Base-by-base conservation (phyloP, 148 eudicot genomes). In the Dianthus caryophyllus region DNA sequence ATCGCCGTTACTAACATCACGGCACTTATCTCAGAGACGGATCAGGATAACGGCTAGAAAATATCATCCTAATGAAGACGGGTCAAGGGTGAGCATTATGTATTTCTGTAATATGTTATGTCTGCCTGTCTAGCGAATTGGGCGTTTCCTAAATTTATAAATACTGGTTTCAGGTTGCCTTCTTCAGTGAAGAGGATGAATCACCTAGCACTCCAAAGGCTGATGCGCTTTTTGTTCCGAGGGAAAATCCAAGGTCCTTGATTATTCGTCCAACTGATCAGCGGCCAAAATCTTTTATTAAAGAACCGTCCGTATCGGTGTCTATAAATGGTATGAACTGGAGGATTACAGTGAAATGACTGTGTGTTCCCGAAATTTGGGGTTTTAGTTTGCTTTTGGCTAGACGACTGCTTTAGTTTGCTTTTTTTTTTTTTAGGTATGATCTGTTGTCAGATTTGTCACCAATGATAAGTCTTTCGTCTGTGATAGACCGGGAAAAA, bases 171-270 rank as follows among this genome's bases (percentile, higher is more conserved):
- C 81, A 94, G 97, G 89, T 90, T 43, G 80, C 97, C 26, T 88
- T 94, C 74, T 94, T 88, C 64, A 81, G 77, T 68, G 96, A 86
- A 75, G 96, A 87, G 68, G 97, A 88, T 66, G 91, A 88, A 74
- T 77, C 84, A 62, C 81, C 93, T 27, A 83, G 84, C 77, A 90
- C 90, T 5, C 96, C 99, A 0, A 90, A 88, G 80, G 96, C 96
- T 65, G 97, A 88, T 73, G 92, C 99, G 62, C 83, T 86, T 72
- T 88, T 90, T 66, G 76, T 88, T 79, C 97, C 97, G 52, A 82
- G 99, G 83, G 96, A 94, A 73, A 90, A 94, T 75, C 99, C 99
- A 36, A 83, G 99, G 86, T 85, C 97, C 63, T 75, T 94, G 69
- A 79, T 94, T 5, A 79, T 94, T 69, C 97, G 87, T 33, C 96